Evolutionary conservation across 345 rosid genomes (phyloP).

Genomic region (Moringa oleifera): DNA sequence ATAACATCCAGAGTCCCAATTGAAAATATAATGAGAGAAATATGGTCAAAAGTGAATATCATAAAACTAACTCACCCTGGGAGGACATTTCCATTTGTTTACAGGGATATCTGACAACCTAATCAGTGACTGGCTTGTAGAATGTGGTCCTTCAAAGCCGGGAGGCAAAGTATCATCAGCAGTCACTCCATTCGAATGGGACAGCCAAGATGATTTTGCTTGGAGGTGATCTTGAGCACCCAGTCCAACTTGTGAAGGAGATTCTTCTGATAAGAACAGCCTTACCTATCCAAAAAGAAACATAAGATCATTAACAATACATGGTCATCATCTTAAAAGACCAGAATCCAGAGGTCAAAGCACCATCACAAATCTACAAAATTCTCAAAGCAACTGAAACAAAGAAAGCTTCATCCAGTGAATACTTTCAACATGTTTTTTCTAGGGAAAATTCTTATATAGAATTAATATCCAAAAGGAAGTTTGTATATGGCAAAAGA

Average conservation of each 20-base stretch:
- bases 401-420: neutral
- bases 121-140: constrained; percentile 42
- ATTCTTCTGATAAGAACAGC: constrained; percentile 79
- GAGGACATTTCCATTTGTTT: constrained; percentile 70
- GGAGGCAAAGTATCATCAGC: constrained; percentile 75
- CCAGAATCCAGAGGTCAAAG: neutral
- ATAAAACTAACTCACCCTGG: constrained; percentile 41
- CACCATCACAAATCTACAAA: constrained; percentile 1
- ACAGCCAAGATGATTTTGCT: constrained; percentile 57
- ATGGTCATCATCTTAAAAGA: neutral
- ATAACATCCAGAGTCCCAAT: constrained; percentile 14
- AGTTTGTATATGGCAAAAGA: no score
- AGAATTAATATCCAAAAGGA: no score
- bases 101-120: constrained; percentile 62
- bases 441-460: no score
- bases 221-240: constrained; percentile 90
- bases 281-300: constrained; percentile 48
- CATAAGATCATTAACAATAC: neutral
- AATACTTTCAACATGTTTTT: no score
- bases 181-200: constrained; percentile 41
- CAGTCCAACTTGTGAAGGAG: constrained; percentile 82
- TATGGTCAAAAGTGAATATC: neutral
- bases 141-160: constrained; percentile 72
- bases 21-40: neutral
- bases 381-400: constrained; percentile 9